These are phyloP conservation scores for Epichloe typhina DNA, from an alignment of 2,329 filamentous ascomycete genomes.

Conservation along the genomic window DNA sequence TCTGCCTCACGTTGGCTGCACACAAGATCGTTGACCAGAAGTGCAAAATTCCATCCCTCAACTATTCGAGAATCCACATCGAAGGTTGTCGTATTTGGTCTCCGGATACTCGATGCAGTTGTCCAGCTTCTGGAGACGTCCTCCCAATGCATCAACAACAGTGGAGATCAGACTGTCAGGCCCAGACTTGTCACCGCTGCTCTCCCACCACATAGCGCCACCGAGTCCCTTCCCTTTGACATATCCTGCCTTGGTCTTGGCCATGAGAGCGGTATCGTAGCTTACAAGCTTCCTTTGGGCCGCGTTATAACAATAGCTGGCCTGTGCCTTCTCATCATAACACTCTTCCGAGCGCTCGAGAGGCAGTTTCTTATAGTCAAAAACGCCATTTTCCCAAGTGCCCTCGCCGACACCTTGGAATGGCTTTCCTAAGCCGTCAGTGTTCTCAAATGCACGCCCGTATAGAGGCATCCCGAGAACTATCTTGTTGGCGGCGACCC, in stretches of 20 bases:
- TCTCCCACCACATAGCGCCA: constrained; percentile 98
- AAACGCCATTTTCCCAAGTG: constrained; percentile 72
- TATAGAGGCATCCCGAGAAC: constrained; percentile 89
- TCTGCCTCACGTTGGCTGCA: background rate
- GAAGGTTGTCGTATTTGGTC: constrained; percentile 59
- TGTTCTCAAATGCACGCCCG: constrained; percentile 71
- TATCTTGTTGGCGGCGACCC: constrained; percentile 58
- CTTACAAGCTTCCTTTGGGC: constrained; percentile 53
- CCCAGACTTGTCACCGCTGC: constrained; percentile 58
- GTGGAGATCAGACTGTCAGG: constrained; percentile 54
- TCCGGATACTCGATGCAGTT: constrained; percentile 53
- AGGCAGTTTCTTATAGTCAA: constrained; percentile 81
- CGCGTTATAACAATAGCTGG: constrained; percentile 66
- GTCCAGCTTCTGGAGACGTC: constrained; percentile 35
- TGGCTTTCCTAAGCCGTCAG: constrained; percentile 55
- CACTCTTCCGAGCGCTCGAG: constrained; percentile 50
- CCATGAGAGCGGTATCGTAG: constrained; percentile 63
- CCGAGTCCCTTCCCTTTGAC: constrained; percentile 56
- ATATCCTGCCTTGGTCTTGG: constrained; percentile 56
- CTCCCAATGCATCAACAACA: constrained; percentile 47
- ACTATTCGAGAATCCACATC: constrained; percentile 39
- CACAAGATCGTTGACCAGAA: background rate
- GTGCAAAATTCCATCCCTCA: constrained; percentile 9
- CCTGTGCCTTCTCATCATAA: constrained; percentile 49
- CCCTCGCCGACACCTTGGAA: constrained; percentile 66